These are phyloP conservation scores for Candida sp. DNA, from an alignment of 1,139 yeast species.

Conservation along the genomic window DNA sequence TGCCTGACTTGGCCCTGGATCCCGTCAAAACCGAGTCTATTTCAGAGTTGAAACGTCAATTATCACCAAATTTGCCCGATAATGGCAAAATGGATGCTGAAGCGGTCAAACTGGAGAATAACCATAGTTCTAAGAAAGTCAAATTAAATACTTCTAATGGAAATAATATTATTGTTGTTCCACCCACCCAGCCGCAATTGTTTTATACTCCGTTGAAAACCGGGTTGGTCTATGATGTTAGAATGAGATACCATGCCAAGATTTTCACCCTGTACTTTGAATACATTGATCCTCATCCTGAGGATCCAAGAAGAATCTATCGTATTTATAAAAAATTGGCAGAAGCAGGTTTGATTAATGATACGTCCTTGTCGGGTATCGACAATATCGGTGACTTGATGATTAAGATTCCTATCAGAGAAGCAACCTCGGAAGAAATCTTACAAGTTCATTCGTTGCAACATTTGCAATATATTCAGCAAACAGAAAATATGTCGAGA, in stretches of 20 bases:
- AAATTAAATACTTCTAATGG: constrained; percentile 1
- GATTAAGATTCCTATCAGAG: constrained; percentile 87
- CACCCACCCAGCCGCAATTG: constrained; percentile 52
- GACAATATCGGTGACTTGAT: constrained; percentile 85
- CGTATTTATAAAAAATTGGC: constrained; percentile 91
- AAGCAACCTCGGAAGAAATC: constrained; percentile 85
- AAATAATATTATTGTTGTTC: constrained; percentile 45
- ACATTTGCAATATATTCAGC: constrained; percentile 72
- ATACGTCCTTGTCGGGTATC: constrained; percentile 75
- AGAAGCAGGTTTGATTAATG: constrained; percentile 86
- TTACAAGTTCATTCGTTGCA: constrained; percentile 80
- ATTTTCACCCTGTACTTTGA: constrained; percentile 89
- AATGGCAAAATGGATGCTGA: neutral
- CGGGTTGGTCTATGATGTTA: constrained; percentile 92
- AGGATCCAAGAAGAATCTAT: constrained; percentile 95
- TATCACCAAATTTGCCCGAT: neutral
- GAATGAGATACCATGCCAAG: constrained; percentile 97
- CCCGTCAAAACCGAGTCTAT: neutral
- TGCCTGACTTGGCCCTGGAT: neutral
- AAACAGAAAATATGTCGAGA: constrained; percentile 76
- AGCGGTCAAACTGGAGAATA: neutral
- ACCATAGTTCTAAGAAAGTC: neutral
- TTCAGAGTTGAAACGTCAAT: neutral
- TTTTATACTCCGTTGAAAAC: constrained; percentile 77
- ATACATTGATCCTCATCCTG: constrained; percentile 98